Percentiles rank a stretch among this genome's conserved stretches.
phyloP scores from a whole-genome alignment of 164 flowering plant genomes.

The Kingdonia uniflora region DNA sequence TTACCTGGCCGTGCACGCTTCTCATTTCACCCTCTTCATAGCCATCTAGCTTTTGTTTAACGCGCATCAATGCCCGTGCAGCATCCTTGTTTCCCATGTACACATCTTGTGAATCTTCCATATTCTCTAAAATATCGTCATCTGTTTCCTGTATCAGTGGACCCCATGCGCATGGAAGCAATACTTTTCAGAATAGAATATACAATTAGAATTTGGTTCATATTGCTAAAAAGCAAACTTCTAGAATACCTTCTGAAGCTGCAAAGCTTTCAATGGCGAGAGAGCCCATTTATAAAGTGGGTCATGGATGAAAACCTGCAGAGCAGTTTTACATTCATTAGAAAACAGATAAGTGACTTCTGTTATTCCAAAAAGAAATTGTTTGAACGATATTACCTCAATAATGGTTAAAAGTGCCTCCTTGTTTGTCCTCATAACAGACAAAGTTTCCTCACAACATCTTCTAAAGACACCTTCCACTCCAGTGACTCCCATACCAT shows the following conservation, averaged over 20 bases:
- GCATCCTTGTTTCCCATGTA: slow-evolving; percentile 97
- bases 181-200: too few species aligned
- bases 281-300: slow-evolving; percentile 98
- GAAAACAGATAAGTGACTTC: background rate
- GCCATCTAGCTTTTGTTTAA: slow-evolving; percentile 94
- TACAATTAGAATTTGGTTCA: too few species aligned
- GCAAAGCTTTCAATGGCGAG: slow-evolving; percentile 93
- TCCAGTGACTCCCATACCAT: slow-evolving; percentile 98
- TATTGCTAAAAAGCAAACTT: background rate
- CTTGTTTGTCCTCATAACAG: slow-evolving; percentile 94
- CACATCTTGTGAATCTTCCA: slow-evolving; percentile 63
- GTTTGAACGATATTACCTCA: slow-evolving; percentile 45
- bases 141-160: slow-evolving; percentile 48
- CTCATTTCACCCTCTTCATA: slow-evolving; percentile 98
- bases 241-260: slow-evolving; percentile 79
- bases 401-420: slow-evolving; percentile 90
- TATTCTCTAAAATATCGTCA: slow-evolving; percentile 54
- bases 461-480: slow-evolving; percentile 93
- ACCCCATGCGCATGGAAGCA: too few species aligned
- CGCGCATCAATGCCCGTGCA: slow-evolving; percentile 92
- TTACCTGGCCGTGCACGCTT: slow-evolving; percentile 95
- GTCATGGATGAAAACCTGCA: slow-evolving; percentile 97
- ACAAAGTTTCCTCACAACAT: slow-evolving; percentile 93
- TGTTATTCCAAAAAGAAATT: slow-evolving; percentile 1
- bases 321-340: slow-evolving; percentile 4